These are phyloP conservation scores for Zygosaccharomyces siamensis DNA, from an alignment of 805 yeast genomes.

Conservation along the genomic window DNA sequence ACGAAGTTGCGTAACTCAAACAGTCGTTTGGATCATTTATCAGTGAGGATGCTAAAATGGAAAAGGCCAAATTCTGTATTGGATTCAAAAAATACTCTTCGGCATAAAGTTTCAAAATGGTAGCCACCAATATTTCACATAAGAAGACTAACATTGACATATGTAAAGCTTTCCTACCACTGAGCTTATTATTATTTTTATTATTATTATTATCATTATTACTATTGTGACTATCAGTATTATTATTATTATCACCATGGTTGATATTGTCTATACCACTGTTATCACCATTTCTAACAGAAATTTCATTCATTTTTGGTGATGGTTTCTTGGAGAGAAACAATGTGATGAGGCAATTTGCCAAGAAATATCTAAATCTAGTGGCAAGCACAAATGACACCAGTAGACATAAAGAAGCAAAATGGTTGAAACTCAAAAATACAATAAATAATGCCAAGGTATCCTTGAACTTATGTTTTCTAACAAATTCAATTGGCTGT, in stretches of 20 bases:
- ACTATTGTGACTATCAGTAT: conserved; percentile 13
- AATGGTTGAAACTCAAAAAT: conserved; percentile 32
- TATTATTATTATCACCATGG: neutral
- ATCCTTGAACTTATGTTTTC: conserved; percentile 30
- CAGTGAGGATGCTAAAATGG: conserved; percentile 33
- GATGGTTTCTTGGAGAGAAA: conserved; percentile 29
- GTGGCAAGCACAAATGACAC: conserved; percentile 27
- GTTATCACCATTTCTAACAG: conserved; percentile 10
- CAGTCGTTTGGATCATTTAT: conserved; percentile 32
- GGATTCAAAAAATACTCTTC: conserved; percentile 22
- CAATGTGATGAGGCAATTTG: conserved; percentile 27
- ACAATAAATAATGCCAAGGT: conserved; percentile 31
- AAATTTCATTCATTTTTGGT: conserved; percentile 18
- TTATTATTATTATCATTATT: neutral
- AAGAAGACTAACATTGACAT: conserved; percentile 8
- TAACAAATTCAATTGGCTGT: conserved; percentile 21
- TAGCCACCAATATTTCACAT: conserved; percentile 20
- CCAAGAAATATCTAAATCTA: conserved; percentile 25
- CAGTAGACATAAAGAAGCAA: conserved; percentile 24
- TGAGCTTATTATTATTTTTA: neutral
- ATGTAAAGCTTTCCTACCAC: neutral
- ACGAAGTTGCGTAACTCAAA: conserved; percentile 28
- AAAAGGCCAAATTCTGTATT: conserved; percentile 27
- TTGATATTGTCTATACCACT: too few species aligned
- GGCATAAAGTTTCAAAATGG: conserved; percentile 20